Percentiles rank a stretch among this genome's conserved stretches.
Evolutionary conservation across 306 rosid species (phyloP).

Genomic region (Vigna mungo): DNA sequence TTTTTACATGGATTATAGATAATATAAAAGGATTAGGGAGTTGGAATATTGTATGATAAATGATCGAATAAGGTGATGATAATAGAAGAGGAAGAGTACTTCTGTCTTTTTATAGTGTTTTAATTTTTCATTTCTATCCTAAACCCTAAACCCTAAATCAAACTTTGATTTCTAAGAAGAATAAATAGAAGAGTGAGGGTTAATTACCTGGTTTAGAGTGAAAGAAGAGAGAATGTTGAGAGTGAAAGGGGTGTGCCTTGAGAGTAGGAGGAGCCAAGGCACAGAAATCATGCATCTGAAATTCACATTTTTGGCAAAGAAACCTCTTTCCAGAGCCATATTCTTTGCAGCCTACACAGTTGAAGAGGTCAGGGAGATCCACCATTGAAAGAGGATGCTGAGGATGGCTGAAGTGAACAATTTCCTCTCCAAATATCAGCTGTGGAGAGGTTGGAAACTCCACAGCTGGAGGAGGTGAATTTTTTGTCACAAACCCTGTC

Average conservation of each 20-base stretch:
- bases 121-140: too few relatives aligned
- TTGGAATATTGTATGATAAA: too few relatives aligned
- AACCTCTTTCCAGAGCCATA: constrained; percentile 82
- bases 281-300: constrained; percentile 86
- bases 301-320: constrained; percentile 72
- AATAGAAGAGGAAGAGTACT: too few relatives aligned
- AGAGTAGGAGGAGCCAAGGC: constrained; percentile 77
- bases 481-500: constrained; percentile 39
- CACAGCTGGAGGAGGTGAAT: constrained; percentile 19
- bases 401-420: constrained; percentile 74
- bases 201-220: constrained; percentile 61
- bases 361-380: constrained; percentile 61
- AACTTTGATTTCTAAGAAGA: too few relatives aligned
- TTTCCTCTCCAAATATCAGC: constrained; percentile 64
- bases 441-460: constrained; percentile 75
- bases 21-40: too few relatives aligned
- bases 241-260: constrained; percentile 80
- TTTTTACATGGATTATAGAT: too few relatives aligned
- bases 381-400: constrained; percentile 65
- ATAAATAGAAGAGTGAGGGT: too few relatives aligned
- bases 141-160: too few relatives aligned
- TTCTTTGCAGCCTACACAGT: constrained; percentile 81
- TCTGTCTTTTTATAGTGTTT: too few relatives aligned
- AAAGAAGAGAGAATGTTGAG: constrained; percentile 70
- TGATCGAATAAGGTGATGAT: too few relatives aligned